Evolutionary conservation across 31 red algal species (phyloP), one percentile per base, ranked within the genome.

Genomic region (Porphyra umbilicalis): DNA sequence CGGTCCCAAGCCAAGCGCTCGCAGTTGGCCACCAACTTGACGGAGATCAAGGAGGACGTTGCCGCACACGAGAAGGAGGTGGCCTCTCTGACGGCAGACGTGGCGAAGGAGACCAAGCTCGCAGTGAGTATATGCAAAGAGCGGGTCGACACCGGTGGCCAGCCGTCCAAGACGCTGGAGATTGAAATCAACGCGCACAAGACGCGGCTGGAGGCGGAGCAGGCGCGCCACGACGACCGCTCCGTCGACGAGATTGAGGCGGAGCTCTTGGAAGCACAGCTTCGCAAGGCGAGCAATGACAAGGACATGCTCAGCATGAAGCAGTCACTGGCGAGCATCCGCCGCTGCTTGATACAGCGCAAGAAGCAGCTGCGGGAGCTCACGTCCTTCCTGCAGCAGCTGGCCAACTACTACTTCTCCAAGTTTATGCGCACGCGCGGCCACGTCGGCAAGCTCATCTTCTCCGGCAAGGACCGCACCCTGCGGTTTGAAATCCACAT

Each of bases 401-500:
- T 85, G 33, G 91, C 89, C 33, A 77, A 87, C 35, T 68, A 37
- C 68, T 78, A 94, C 81, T 89, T 94, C 77, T 75, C 78, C 10
- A 35, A 87, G 35, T 94, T 94, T 83, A 79, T 94, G 79, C 76
- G 83, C 16, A 88, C 79, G 6, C 83, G 87, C 33, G 84, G 84
- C 10, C 91, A 94, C 75, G 81, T 36, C 75, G 91, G 91, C 0
- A 86, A 79, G 32, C 80, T 94, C 37, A 34, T 30, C 20, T 94
- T 94, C 71, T 35, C 75, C 32, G 36, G 88, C 8, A 85, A 94
- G 30, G 76, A 83, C 38, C 44, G 77, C 33, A 87, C 86, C 71
- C 81, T 99, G 30, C 35, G 44, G n/a, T 87, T 99, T n/a, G 81
- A 81, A 30, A 89, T 90, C 35, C 36, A 86, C 42, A 91, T 99